phyloP scores from a whole-genome alignment of 2,329 filamentous ascomycete species.

The Epichloe sp. region DNA sequence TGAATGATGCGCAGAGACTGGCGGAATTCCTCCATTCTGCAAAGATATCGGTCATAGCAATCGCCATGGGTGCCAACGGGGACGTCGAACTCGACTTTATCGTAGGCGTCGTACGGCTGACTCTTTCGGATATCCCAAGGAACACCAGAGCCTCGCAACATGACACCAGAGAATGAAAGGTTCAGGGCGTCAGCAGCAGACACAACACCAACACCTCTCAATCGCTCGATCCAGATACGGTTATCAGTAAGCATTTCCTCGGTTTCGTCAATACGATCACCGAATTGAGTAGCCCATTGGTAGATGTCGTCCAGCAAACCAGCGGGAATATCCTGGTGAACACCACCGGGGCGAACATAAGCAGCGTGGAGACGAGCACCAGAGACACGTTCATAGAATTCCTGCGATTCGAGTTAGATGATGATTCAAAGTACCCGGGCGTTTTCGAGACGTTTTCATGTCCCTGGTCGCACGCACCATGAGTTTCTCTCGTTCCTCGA shows the following conservation, averaged over 20 bases:
- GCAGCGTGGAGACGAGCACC: slow-evolving; percentile 94
- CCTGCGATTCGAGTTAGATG: slow-evolving; percentile 37
- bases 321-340: slow-evolving; percentile 86
- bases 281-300: slow-evolving; percentile 98
- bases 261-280: slow-evolving; percentile 95
- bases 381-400: slow-evolving; percentile 99
- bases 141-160: slow-evolving; percentile 92
- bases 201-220: slow-evolving; percentile 84
- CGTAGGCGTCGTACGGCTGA: slow-evolving; percentile 94
- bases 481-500: slow-evolving; percentile 98
- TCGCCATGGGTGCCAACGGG: slow-evolving; percentile 94
- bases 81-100: slow-evolving; percentile 94
- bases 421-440: background rate
- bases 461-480: slow-evolving; percentile 54
- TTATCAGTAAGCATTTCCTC: slow-evolving; percentile 98
- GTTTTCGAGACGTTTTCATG: background rate
- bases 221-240: slow-evolving; percentile 94
- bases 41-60: slow-evolving; percentile 98
- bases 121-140: slow-evolving; percentile 96
- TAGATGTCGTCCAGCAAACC: slow-evolving; percentile 97
- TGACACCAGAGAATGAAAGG: slow-evolving; percentile 91
- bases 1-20: slow-evolving; percentile 97
- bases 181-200: slow-evolving; percentile 89
- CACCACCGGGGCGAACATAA: slow-evolving; percentile 91
- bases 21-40: slow-evolving; percentile 99